A percentile compares a stretch with the other conserved stretches of the same genome.
Conservation (phyloP, 805 yeast genomes). For the Suhomyces vadensis region DNA sequence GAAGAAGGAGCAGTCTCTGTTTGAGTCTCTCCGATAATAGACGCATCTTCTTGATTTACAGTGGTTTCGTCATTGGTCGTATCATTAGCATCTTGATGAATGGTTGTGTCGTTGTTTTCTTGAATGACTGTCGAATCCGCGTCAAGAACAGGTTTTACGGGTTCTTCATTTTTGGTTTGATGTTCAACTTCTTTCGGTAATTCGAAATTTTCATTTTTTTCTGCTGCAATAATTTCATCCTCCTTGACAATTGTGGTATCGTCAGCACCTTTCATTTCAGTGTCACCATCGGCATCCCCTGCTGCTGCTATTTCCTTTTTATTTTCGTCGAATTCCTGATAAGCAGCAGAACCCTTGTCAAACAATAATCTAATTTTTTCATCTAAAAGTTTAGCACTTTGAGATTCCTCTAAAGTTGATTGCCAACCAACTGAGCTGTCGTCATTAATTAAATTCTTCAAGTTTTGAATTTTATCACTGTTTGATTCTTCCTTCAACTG, state of each 20-base stretch:
- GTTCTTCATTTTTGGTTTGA: background rate
- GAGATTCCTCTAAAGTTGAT: slow-evolving; percentile 42
- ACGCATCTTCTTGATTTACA: slow-evolving; percentile 28
- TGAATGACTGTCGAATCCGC: slow-evolving; percentile 52
- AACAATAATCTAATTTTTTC: slow-evolving; percentile 35
- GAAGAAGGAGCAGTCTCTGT: slow-evolving; percentile 8
- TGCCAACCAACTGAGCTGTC: slow-evolving; percentile 54
- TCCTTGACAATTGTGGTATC: background rate
- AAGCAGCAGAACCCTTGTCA: slow-evolving; percentile 40
- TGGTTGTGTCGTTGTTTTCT: slow-evolving; percentile 48
- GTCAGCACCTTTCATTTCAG: slow-evolving; percentile 8
- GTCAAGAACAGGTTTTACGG: slow-evolving; percentile 22
- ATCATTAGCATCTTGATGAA: slow-evolving; percentile 50
- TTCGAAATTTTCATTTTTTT: background rate
- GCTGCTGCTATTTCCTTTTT: slow-evolving; percentile 11
- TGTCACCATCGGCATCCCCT: background rate
- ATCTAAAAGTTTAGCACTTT: slow-evolving; percentile 30
- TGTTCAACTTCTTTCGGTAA: background rate
- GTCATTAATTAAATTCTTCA: slow-evolving; percentile 48
- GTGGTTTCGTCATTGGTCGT: slow-evolving; percentile 46
- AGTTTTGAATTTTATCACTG: slow-evolving; percentile 33
- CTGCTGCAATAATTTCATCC: background rate
- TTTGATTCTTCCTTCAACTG: slow-evolving; percentile 23
- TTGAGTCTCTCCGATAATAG: slow-evolving; percentile 21
- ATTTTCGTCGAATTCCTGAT: slow-evolving; percentile 15